Percentiles rank a stretch among this genome's conserved stretches.
These are phyloP conservation scores for Daldinia sp. DNA, from an alignment of 2,329 filamentous ascomycete genomes.

Conservation along the genomic window DNA sequence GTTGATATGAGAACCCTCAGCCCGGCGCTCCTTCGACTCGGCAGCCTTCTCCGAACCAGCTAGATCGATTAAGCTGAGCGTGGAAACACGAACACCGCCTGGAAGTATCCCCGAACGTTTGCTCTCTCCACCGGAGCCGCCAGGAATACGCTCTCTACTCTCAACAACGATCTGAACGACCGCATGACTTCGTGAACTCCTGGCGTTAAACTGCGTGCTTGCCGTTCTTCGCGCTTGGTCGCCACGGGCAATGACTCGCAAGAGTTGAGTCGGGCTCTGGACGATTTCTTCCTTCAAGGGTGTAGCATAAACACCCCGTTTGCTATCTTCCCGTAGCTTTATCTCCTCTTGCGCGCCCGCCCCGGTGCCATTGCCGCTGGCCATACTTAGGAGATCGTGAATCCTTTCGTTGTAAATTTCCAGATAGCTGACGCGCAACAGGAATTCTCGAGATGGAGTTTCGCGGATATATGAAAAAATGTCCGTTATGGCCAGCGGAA, in stretches of 20 bases:
- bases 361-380: slow-evolving; percentile 68
- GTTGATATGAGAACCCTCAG: slow-evolving; percentile 98
- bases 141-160: slow-evolving; percentile 85
- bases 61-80: slow-evolving; percentile 93
- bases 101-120: slow-evolving; percentile 79
- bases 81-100: slow-evolving; percentile 94
- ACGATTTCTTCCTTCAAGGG: slow-evolving; percentile 98
- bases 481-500: slow-evolving; percentile 95
- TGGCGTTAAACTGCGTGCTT: slow-evolving; percentile 96
- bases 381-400: slow-evolving; percentile 87
- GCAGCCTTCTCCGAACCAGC: slow-evolving; percentile 96
- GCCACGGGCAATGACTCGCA: slow-evolving; percentile 93
- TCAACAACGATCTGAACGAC: slow-evolving; percentile 99
- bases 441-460: slow-evolving; percentile 92
- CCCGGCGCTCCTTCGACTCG: slow-evolving; percentile 91
- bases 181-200: slow-evolving; percentile 96
- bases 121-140: slow-evolving; percentile 63
- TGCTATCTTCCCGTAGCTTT: slow-evolving; percentile 95
- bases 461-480: slow-evolving; percentile 99
- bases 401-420: slow-evolving; percentile 99
- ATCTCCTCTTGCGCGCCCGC: slow-evolving; percentile 84
- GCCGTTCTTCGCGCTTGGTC: slow-evolving; percentile 91
- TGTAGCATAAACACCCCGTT: slow-evolving; percentile 94
- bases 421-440: slow-evolving; percentile 95
- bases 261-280: slow-evolving; percentile 93